Base-by-base conservation (phyloP, 1,139 yeast species). In the Yamadazyma mexicana region DNA sequence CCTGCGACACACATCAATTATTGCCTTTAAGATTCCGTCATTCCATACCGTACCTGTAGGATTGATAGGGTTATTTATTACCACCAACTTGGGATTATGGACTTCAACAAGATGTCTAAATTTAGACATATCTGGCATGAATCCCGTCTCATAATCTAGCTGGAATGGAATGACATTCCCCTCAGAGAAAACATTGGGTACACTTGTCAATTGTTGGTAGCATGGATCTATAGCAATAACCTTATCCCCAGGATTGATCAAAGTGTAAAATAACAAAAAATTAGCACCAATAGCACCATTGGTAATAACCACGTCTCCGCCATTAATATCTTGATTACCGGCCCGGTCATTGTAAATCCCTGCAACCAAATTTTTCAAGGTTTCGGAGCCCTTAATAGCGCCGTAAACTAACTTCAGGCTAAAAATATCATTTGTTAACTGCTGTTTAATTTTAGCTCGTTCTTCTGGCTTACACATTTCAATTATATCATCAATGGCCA, bases 281-380 rank as follows among this genome's bases (percentile, higher is more conserved):
- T 78, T 78, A 34, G 76, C 83, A 3, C 78, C 83, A 53, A 78
- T 79, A 4, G 81, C 82, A 12, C 83, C 83, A 50, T 77, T 76
- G 17, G 81, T 73, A 24, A 77, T 54, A 14, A 77, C 64, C 16
- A 78, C 67, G 40, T 75, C 54, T 2, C 66, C 67, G 1, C 48
- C 38, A 2, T 43, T 42, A 12, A 69, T 43, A 10, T 32, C 28
- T 23, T 42, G 42, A 31, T 49, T 45, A 9, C 52, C 49, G 11
- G 34, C 40, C 4, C 57, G 54, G n/a, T 52, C 58, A 35, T 63
- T 62, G 51, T 73, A 71, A 24, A 75, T 42, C 1, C 54, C 43
- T 5, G 73, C 65, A 34, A 77, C 65, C 2, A 56, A 57, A 3
- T 38, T 14, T 37, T 73, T 62, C 38, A 77, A 56, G 18, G 57